These are phyloP conservation scores for Sugiyamaella marilandica DNA, from an alignment of 805 yeast genomes.

Conservation along the genomic window DNA sequence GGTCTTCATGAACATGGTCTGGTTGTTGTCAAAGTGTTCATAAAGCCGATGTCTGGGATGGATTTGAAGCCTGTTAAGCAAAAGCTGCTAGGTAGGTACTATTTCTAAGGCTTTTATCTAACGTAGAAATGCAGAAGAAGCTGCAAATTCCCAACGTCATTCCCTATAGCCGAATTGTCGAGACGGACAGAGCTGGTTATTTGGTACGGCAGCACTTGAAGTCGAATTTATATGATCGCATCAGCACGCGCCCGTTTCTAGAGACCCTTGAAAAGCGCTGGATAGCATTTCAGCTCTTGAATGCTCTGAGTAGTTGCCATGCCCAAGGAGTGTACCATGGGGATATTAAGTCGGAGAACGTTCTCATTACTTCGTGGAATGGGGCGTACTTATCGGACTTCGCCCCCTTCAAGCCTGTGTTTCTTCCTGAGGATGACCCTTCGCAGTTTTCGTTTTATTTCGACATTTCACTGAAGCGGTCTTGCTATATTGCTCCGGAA, in stretches of 20 bases:
- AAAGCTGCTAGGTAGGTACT: constrained; percentile 22
- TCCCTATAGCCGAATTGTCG: constrained; percentile 69
- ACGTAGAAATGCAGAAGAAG: constrained; percentile 20
- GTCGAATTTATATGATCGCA: constrained; percentile 79
- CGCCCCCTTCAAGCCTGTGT: constrained; percentile 77
- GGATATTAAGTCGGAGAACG: constrained; percentile 86
- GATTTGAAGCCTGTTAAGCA: constrained; percentile 23
- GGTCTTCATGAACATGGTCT: constrained; percentile 71
- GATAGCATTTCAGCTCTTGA: constrained; percentile 73
- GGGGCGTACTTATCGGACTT: constrained; percentile 83
- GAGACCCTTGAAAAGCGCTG: constrained; percentile 77
- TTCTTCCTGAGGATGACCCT: constrained; percentile 88
- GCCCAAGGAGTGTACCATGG: constrained; percentile 66
- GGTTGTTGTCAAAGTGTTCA: constrained; percentile 72
- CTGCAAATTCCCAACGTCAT: constrained; percentile 57
- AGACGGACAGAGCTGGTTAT: constrained; percentile 90
- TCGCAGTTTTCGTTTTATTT: constrained; percentile 87
- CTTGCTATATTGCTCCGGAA: constrained; percentile 93
- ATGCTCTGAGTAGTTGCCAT: constrained; percentile 63
- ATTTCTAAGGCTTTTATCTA: background rate
- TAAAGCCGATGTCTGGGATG: constrained; percentile 55
- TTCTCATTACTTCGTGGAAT: constrained; percentile 81
- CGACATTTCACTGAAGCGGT: constrained; percentile 81
- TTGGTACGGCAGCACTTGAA: constrained; percentile 75
- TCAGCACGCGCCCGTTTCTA: constrained; percentile 82